These are phyloP conservation scores for Ophiocordyceps camponoti-floridani DNA, from an alignment of 2,329 filamentous ascomycete genomes.

Conservation along the genomic window DNA sequence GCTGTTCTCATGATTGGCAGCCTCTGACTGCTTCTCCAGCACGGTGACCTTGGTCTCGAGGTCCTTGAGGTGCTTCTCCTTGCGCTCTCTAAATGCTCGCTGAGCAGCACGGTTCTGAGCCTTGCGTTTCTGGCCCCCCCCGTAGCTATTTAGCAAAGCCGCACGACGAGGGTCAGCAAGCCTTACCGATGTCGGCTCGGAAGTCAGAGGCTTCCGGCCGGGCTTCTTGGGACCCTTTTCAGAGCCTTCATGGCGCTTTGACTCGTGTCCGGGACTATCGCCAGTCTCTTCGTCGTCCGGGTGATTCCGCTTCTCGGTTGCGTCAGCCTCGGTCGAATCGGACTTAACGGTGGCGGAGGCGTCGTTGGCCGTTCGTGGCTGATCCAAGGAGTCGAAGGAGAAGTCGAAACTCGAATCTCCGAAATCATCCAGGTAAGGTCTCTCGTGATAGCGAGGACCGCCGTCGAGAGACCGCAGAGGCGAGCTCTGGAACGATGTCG, in stretches of 20 bases:
- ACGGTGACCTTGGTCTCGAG: constrained; percentile 63
- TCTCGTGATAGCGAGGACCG: constrained; percentile 42
- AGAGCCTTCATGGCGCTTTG: constrained; percentile 64
- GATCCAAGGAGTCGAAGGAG: constrained; percentile 25
- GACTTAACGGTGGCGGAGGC: constrained; percentile 38
- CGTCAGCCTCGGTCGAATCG: constrained; percentile 37
- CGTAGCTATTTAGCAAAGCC: not conserved
- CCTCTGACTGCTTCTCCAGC: constrained; percentile 66
- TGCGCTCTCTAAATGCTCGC: constrained; percentile 82
- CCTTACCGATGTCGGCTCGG: constrained; percentile 88
- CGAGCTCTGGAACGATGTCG: constrained; percentile 30
- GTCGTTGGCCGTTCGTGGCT: constrained; percentile 58
- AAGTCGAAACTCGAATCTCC: constrained; percentile 68
- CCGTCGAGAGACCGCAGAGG: constrained; percentile 21
- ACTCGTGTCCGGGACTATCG: constrained; percentile 21
- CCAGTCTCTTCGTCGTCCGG: constrained; percentile 54
- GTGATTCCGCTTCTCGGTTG: constrained; percentile 53
- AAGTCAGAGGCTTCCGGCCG: constrained; percentile 85
- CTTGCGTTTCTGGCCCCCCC: constrained; percentile 59
- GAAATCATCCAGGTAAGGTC: constrained; percentile 63
- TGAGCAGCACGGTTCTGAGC: constrained; percentile 89
- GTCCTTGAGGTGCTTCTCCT: constrained; percentile 79
- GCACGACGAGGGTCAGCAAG: not conserved
- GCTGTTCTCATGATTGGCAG: constrained; percentile 70
- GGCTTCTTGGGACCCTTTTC: constrained; percentile 90